phyloP scores from a whole-genome alignment of 257 asterid genomes.

The Nicotiana knightiana region DNA sequence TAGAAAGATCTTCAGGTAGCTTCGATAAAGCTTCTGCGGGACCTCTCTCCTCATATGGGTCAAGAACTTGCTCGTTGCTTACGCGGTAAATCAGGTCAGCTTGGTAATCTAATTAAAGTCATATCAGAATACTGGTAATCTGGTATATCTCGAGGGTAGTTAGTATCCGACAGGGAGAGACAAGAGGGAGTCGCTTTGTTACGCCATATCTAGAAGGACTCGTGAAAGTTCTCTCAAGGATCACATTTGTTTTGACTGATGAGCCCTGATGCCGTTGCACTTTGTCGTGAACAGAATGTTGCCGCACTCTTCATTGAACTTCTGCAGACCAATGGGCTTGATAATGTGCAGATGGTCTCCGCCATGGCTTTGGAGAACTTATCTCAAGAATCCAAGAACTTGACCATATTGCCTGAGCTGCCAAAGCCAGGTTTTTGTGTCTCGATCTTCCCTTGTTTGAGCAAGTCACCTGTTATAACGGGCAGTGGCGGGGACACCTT shows the following conservation, averaged over 20 bases:
- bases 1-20: slow-evolving; percentile 78
- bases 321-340: slow-evolving; percentile 76
- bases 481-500: no score
- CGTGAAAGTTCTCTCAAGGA: slow-evolving; percentile 72
- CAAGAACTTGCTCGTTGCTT: slow-evolving; percentile 67
- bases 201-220: slow-evolving; percentile 92
- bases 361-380: slow-evolving; percentile 89
- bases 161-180: slow-evolving; percentile 72
- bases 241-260: slow-evolving; percentile 59
- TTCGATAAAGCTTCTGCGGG: slow-evolving; percentile 69
- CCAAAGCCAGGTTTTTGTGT: slow-evolving; percentile 53
- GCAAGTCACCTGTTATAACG: slow-evolving; percentile 44
- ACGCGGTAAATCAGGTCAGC: slow-evolving; percentile 71
- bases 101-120: slow-evolving; percentile 56
- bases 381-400: slow-evolving; percentile 60
- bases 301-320: slow-evolving; percentile 71
- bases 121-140: slow-evolving; percentile 26
- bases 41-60: slow-evolving; percentile 83
- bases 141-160: slow-evolving; percentile 29
- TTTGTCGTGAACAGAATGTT: slow-evolving; percentile 57
- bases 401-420: slow-evolving; percentile 61
- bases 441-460: slow-evolving; percentile 63
- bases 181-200: slow-evolving; percentile 67
- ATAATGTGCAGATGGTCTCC: slow-evolving; percentile 84
- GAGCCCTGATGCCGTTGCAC: slow-evolving; percentile 50